These are phyloP conservation scores for Asclepias syriaca DNA, from an alignment of 257 asterid species.

Conservation along the genomic window DNA sequence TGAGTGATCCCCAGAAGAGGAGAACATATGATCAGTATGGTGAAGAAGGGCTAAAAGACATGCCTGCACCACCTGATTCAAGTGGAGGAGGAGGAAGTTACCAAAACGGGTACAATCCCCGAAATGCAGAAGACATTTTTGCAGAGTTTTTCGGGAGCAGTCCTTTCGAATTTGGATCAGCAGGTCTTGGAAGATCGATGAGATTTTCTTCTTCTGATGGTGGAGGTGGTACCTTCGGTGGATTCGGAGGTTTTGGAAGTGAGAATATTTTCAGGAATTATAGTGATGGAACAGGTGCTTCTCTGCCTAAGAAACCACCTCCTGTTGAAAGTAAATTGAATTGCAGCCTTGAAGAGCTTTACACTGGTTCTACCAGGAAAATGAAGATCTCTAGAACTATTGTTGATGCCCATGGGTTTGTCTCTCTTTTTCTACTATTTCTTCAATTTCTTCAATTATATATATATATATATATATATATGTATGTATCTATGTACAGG, in stretches of 20 bases:
- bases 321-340: constrained; percentile 74
- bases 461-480: too few species aligned
- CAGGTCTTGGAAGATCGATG: constrained; percentile 46
- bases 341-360: constrained; percentile 79
- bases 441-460: too few species aligned
- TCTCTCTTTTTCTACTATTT: neutral
- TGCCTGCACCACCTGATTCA: constrained; percentile 54
- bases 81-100: constrained; percentile 21
- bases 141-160: constrained; percentile 94
- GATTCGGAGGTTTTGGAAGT: constrained; percentile 27
- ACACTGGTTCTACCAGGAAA: constrained; percentile 74
- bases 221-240: constrained; percentile 40
- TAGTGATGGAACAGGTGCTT: constrained; percentile 41
- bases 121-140: constrained; percentile 87
- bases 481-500: too few species aligned
- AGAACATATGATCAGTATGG: constrained; percentile 71
- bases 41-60: constrained; percentile 79
- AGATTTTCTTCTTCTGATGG: constrained; percentile 53
- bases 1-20: constrained; percentile 85
- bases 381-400: constrained; percentile 88
- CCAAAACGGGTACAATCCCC: constrained; percentile 49
- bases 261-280: constrained; percentile 36
- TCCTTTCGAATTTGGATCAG: constrained; percentile 62
- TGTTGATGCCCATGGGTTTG: constrained; percentile 53
- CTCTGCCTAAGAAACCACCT: constrained; percentile 62